Percentiles rank a stretch among this genome's conserved stretches.
These are phyloP conservation scores for Phanerodontia chrysosporium DNA, from an alignment of 768 basidiomycete species.

Conservation along the genomic window DNA sequence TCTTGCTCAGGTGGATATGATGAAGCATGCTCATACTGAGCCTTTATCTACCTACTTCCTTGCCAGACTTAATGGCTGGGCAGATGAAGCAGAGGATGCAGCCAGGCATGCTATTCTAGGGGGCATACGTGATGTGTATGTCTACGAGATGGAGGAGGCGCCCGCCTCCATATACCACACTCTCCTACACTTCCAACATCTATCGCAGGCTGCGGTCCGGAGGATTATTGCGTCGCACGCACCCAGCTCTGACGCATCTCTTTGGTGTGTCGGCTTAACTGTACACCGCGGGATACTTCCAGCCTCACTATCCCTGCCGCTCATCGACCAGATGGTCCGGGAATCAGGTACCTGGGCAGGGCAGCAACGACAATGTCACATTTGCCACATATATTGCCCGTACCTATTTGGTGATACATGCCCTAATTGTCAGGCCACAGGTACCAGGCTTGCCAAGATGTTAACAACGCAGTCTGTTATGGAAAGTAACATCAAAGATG, in stretches of 20 bases:
- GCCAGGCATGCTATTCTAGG: neutral
- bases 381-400: neutral
- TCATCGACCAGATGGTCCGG: neutral
- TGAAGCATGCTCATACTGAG: neutral
- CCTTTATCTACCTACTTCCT: constrained; percentile 1
- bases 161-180: neutral
- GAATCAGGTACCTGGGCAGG: neutral
- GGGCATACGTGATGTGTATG: neutral
- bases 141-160: constrained; percentile 6
- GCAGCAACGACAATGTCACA: neutral
- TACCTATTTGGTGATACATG: neutral
- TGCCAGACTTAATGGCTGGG: neutral
- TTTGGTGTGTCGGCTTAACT: neutral
- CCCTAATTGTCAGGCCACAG: neutral
- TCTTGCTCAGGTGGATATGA: neutral
- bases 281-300: neutral
- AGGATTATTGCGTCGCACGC: neutral
- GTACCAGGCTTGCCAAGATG: neutral
- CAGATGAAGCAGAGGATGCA: neutral
- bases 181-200: neutral
- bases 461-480: too few relatives aligned
- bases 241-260: neutral
- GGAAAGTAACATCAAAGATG: too few relatives aligned
- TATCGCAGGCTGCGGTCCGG: neutral
- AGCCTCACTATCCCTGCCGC: neutral